These are phyloP conservation scores for Aegilops bicornis DNA, from an alignment of 176 grass and related monocot genomes.

Conservation along the genomic window DNA sequence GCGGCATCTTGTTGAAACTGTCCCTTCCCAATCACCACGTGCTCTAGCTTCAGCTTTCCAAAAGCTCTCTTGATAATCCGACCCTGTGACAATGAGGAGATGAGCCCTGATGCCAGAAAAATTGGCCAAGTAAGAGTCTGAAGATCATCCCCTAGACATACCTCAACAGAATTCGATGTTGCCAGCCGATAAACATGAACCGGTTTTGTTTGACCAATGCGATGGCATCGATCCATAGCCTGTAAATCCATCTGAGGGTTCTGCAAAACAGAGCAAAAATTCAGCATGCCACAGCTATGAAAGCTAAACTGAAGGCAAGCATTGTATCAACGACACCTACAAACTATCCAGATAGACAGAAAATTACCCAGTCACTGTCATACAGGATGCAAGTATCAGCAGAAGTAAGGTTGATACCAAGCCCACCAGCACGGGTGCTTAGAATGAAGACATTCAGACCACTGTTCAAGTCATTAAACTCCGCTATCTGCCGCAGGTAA, in stretches of 20 bases:
- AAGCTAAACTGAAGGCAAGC: not conserved
- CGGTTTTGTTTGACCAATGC: constrained; percentile 92
- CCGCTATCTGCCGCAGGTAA: constrained; percentile 58
- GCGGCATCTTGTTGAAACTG: constrained; percentile 79
- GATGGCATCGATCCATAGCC: constrained; percentile 96
- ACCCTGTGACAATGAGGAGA: constrained; percentile 42
- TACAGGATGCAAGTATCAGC: constrained; percentile 91
- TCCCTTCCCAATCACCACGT: constrained; percentile 93
- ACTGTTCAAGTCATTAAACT: constrained; percentile 79
- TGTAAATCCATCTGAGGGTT: constrained; percentile 98
- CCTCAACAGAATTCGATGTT: constrained; percentile 92
- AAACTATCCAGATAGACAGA: not conserved
- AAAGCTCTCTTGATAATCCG: constrained; percentile 91
- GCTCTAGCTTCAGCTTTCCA: constrained; percentile 83
- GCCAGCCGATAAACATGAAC: constrained; percentile 93
- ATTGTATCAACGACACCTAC: not conserved
- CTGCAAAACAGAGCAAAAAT: constrained; percentile 45
- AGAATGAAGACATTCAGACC: constrained; percentile 69
- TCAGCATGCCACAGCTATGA: not conserved
- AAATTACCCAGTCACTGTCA: constrained; percentile 88
- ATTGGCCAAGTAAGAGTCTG: not conserved
- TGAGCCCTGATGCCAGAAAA: not conserved
- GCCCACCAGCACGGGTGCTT: constrained; percentile 84
- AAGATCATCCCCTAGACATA: constrained; percentile 20
- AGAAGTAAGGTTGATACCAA: constrained; percentile 90